Base-by-base conservation (phyloP, 1,284 basidiomycete species). In the Apiotrichum sp. region DNA sequence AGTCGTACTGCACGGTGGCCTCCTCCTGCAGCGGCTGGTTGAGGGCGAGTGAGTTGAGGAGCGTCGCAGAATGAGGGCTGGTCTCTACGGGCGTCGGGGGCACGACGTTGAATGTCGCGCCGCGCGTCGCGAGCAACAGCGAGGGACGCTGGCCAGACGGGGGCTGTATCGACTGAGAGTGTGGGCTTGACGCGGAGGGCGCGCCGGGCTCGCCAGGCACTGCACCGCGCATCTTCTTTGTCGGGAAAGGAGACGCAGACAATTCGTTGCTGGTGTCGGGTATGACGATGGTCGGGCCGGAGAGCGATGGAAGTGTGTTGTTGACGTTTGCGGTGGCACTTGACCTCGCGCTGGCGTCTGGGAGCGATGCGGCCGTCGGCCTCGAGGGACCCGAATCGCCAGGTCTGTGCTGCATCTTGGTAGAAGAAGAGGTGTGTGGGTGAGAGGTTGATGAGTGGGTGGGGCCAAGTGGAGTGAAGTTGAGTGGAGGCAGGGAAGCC, bases 1-100 rank as follows among this genome's bases (percentile, higher is more conserved):
- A 66, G 34, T 66, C 65, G 47, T 63, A 64, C 42, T 56, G 47
- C 32, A 61, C 10, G 10, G 40, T n/a, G 3, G 38, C 43, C 13
- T 52, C 53, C 42, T 55, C 47, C 5, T 34, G 3, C 10, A 55
- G 32, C 1, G 47, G 42, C 47, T 48, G 47, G 16, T 48, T 22
- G 35, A 48, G 47, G 14, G 8, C n/a, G 7, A 48, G 47, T 16
- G 47, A 22, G 35, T 29, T 38, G 35, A 48, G 47, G 34, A 48
- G 47, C 16, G 16, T 38, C 10, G 47, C 35, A 5, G 16, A 4
- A 10, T 11, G 35, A 34, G 35, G 35, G 16, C 36, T 31, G 16
- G 46, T 11, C 35, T 48, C 48, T 22, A 55, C 35, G 14, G 53
- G 53, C 8, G 53, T 55, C 14, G 53, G 53, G 9, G 53, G 53